phyloP scores from a whole-genome alignment of 768 basidiomycete species.

The Psilocybe tampanensis region DNA sequence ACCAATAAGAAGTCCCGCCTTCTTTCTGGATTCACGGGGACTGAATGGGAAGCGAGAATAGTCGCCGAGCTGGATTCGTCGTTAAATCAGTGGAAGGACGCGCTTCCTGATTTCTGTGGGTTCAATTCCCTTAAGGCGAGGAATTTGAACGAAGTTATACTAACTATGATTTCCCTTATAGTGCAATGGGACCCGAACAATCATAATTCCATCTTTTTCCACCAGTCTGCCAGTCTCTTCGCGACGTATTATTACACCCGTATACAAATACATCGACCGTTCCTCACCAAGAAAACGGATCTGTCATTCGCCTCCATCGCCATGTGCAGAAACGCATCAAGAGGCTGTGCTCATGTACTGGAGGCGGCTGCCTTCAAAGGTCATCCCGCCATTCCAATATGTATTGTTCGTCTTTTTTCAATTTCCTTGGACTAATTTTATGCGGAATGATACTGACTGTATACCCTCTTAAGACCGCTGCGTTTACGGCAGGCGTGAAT shows the following conservation, averaged over 20 bases:
- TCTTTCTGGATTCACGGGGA: slow-evolving; percentile 42
- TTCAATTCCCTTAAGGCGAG: not conserved
- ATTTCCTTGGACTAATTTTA: not conserved
- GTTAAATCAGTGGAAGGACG: slow-evolving; percentile 61
- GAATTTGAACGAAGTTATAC: not conserved
- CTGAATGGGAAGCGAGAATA: slow-evolving; percentile 56
- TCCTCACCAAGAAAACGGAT: slow-evolving; percentile 47
- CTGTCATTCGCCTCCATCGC: slow-evolving; percentile 59
- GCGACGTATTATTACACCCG: slow-evolving; percentile 48
- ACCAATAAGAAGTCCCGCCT: slow-evolving; percentile 43
- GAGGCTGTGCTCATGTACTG: slow-evolving; percentile 69
- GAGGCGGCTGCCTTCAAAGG: slow-evolving; percentile 50
- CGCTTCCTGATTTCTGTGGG: slow-evolving; percentile 51
- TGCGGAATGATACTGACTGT: not conserved
- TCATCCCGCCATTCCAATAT: slow-evolving; percentile 26
- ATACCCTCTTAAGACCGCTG: slow-evolving; percentile 27
- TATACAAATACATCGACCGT: slow-evolving; percentile 73
- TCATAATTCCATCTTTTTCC: slow-evolving; percentile 37
- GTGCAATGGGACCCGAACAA: slow-evolving; percentile 22
- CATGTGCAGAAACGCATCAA: slow-evolving; percentile 72
- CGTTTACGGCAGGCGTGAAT: slow-evolving; percentile 46
- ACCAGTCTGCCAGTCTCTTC: slow-evolving; percentile 55
- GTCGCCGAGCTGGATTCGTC: slow-evolving; percentile 66
- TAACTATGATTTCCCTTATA: not conserved
- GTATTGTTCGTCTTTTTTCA: slow-evolving; percentile 26